phyloP scores from a whole-genome alignment of 2,329 filamentous ascomycete species.

The Capronia coronata region DNA sequence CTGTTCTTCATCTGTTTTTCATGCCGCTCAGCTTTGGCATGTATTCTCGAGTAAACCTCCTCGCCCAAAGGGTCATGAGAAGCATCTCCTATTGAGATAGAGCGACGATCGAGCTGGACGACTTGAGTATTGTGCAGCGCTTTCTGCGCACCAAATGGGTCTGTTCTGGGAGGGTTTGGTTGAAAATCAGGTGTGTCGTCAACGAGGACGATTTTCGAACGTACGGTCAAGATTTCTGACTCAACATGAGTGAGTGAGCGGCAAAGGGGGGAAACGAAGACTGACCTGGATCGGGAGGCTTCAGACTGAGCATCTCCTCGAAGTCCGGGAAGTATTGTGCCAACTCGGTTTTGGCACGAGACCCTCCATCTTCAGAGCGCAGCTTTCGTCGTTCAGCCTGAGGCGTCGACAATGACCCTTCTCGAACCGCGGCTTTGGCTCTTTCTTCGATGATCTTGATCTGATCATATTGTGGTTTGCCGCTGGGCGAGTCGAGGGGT shows the following conservation, averaged over 20 bases:
- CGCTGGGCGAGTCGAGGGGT: constrained; percentile 22
- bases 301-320: constrained; percentile 85
- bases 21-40: constrained; percentile 56
- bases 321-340: constrained; percentile 89
- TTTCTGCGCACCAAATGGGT: constrained; percentile 31
- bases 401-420: constrained; percentile 5
- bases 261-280: constrained; percentile 3
- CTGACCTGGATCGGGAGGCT: constrained; percentile 68
- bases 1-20: constrained; percentile 64
- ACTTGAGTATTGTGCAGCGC: constrained; percentile 38
- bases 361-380: constrained; percentile 74
- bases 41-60: constrained; percentile 51
- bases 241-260: constrained; percentile 20
- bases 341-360: constrained; percentile 83
- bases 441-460: constrained; percentile 28
- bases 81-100: constrained; percentile 17
- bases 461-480: constrained; percentile 28
- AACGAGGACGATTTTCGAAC: constrained; percentile 66
- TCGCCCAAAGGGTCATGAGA: constrained; percentile 52
- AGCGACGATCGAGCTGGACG: constrained; percentile 36
- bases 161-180: constrained; percentile 22
- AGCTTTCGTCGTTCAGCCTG: constrained; percentile 64
- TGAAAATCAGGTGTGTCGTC: constrained; percentile 46
- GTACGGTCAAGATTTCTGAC: constrained; percentile 63
- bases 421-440: constrained; percentile 23